Conservation (phyloP, 129 eudicot species). For the Kitagawia praeruptora region DNA sequence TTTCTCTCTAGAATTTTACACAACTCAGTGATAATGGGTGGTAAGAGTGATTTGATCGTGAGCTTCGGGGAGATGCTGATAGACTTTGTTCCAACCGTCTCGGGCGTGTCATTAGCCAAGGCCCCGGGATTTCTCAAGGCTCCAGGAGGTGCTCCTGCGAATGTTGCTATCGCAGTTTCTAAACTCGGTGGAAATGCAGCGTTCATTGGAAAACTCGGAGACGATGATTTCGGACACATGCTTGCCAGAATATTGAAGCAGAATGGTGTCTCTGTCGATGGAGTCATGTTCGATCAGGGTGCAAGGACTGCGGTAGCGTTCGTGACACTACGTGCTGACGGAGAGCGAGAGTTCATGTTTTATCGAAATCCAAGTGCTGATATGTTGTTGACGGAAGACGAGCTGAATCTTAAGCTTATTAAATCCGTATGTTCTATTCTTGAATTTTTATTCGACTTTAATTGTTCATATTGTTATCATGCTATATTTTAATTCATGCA, state of each 20-base stretch:
- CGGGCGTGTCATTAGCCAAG: slow-evolving; percentile 80
- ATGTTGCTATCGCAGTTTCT: slow-evolving; percentile 77
- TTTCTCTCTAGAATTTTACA: neutral
- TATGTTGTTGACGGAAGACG: slow-evolving; percentile 71
- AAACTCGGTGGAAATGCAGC: slow-evolving; percentile 78
- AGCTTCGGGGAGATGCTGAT: slow-evolving; percentile 93
- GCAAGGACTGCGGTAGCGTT: slow-evolving; percentile 86
- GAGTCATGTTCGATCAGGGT: slow-evolving; percentile 57
- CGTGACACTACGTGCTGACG: slow-evolving; percentile 71
- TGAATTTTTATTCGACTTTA: neutral
- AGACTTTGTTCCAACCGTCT: slow-evolving; percentile 82
- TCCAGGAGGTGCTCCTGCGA: slow-evolving; percentile 97
- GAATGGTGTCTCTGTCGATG: slow-evolving; percentile 54
- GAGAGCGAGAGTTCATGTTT: slow-evolving; percentile 93
- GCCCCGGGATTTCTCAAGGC: slow-evolving; percentile 84
- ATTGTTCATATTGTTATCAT: neutral
- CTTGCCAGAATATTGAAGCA: slow-evolving; percentile 61
- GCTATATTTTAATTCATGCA: neutral
- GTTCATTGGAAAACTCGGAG: slow-evolving; percentile 84
- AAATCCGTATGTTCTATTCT: slow-evolving; percentile 43
- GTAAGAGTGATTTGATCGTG: slow-evolving; percentile 33
- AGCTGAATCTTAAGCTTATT: slow-evolving; percentile 65
- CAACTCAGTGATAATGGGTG: neutral
- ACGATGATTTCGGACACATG: slow-evolving; percentile 87
- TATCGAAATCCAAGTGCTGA: slow-evolving; percentile 95